phyloP scores from a whole-genome alignment of 805 yeast species.

The Pichia ethanolica region DNA sequence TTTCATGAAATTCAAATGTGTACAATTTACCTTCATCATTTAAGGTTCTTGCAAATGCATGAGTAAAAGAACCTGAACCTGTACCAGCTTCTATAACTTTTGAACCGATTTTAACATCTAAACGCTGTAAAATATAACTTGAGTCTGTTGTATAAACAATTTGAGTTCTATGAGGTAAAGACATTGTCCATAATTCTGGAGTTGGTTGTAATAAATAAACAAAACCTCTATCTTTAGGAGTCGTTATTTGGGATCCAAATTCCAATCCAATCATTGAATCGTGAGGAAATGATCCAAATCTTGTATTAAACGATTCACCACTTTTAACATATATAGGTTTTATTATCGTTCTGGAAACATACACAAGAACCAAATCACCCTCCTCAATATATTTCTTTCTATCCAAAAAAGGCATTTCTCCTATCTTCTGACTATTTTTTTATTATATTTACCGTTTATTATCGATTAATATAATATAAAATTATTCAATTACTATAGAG shows the following conservation, averaged over 20 bases:
- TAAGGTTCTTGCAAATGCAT: conserved; percentile 79
- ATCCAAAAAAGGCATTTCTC: conserved; percentile 24
- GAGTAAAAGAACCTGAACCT: conserved; percentile 94
- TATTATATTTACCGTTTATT: no score
- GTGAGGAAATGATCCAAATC: conserved; percentile 89
- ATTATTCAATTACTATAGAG: no score
- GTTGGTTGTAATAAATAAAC: conserved; percentile 85
- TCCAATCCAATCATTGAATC: conserved; percentile 68
- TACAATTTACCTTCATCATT: conserved; percentile 54
- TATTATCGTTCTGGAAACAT: conserved; percentile 71
- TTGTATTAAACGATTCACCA: conserved; percentile 65
- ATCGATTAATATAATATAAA: no score
- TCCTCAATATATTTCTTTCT: conserved; percentile 68
- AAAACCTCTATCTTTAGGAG: conserved; percentile 68
- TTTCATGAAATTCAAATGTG: conserved; percentile 88
- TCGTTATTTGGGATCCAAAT: conserved; percentile 79
- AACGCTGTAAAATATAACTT: conserved; percentile 77
- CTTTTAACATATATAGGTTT: conserved; percentile 61
- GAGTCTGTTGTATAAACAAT: conserved; percentile 96
- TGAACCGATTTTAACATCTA: conserved; percentile 66
- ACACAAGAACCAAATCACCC: conserved; percentile 82
- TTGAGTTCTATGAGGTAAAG: conserved; percentile 95
- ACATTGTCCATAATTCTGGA: conserved; percentile 93
- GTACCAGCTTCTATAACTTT: conserved; percentile 95
- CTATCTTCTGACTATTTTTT: no score